phyloP scores from a whole-genome alignment of 371 early-diverging fungal genomes.

The Apophysomyces variabilis region DNA sequence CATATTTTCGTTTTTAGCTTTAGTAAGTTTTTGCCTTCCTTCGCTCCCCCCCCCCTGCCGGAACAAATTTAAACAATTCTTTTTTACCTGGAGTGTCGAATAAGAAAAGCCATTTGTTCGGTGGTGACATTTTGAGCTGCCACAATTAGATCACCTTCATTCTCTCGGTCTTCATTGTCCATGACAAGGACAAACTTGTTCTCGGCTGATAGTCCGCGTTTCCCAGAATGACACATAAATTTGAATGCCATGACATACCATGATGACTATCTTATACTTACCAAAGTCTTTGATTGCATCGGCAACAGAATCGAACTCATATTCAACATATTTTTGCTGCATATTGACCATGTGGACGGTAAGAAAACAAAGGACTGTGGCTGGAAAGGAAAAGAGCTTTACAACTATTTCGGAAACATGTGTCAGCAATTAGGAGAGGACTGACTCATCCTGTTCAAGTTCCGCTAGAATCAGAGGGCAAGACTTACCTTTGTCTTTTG shows the following conservation, averaged over 20 bases:
- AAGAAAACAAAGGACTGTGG: background rate
- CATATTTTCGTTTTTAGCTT: background rate
- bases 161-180: constrained; percentile 97
- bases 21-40: no score
- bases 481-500: no score
- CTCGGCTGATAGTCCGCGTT: constrained; percentile 37
- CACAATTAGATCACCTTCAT: constrained; percentile 96
- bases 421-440: constrained; percentile 7
- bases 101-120: constrained; percentile 92
- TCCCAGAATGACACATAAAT: constrained; percentile 8
- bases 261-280: constrained; percentile 12
- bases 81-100: constrained; percentile 85
- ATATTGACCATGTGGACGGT: background rate
- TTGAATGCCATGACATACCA: background rate
- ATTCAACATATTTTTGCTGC: constrained; percentile 20
- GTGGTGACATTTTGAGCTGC: constrained; percentile 90
- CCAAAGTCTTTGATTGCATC: constrained; percentile 39
- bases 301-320: constrained; percentile 37
- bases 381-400: constrained; percentile 1
- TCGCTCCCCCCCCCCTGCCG: background rate
- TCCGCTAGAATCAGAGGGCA: background rate
- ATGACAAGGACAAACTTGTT: constrained; percentile 88
- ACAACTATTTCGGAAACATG: background rate
- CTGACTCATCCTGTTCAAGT: constrained; percentile 11
- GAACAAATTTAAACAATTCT: background rate